Evolutionary conservation across 148 eudicot genomes (phyloP).

Genomic region (Rhododendron simsii): DNA sequence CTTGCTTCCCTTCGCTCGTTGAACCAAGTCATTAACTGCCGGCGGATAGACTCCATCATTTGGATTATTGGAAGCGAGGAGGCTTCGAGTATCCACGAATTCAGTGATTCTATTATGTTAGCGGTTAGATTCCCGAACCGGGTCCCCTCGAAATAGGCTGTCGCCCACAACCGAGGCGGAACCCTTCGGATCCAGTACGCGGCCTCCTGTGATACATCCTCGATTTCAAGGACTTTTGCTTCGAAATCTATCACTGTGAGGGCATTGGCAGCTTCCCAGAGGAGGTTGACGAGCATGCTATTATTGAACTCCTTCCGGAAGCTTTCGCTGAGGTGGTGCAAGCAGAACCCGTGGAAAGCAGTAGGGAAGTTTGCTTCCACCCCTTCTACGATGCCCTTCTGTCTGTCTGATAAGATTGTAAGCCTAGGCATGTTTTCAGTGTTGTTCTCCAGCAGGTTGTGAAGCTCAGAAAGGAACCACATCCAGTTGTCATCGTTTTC

Average conservation of each 20-base stretch:
- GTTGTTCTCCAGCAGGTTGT: slow-evolving; percentile 52
- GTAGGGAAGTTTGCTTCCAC: slow-evolving; percentile 64
- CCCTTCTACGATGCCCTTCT: slow-evolving; percentile 52
- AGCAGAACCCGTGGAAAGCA: slow-evolving; percentile 68
- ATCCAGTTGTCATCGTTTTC: slow-evolving; percentile 76
- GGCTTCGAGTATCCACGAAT: slow-evolving; percentile 55
- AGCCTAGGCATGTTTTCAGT: slow-evolving; percentile 73
- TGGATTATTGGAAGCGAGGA: slow-evolving; percentile 57
- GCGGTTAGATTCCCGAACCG: slow-evolving; percentile 56
- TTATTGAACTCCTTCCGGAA: slow-evolving; percentile 66
- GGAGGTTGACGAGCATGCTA: slow-evolving; percentile 43
- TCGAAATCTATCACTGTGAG: slow-evolving; percentile 50
- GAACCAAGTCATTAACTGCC: slow-evolving; percentile 72
- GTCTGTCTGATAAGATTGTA: slow-evolving; percentile 62
- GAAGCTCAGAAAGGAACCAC: slow-evolving; percentile 81
- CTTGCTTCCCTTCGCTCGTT: slow-evolving; percentile 61
- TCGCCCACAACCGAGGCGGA: slow-evolving; percentile 65
- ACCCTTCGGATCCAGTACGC: slow-evolving; percentile 55
- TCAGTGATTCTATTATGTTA: slow-evolving; percentile 37
- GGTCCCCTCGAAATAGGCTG: slow-evolving; percentile 55
- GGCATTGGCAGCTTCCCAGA: slow-evolving; percentile 62
- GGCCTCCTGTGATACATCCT: slow-evolving; percentile 56
- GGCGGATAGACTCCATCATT: slow-evolving; percentile 70
- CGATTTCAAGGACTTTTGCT: slow-evolving; percentile 50
- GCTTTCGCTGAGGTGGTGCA: slow-evolving; percentile 59